Evolutionary conservation across 345 rosid genomes (phyloP), one percentile per base, ranked within the genome.

Genomic region (Capsella bursapastoris): DNA sequence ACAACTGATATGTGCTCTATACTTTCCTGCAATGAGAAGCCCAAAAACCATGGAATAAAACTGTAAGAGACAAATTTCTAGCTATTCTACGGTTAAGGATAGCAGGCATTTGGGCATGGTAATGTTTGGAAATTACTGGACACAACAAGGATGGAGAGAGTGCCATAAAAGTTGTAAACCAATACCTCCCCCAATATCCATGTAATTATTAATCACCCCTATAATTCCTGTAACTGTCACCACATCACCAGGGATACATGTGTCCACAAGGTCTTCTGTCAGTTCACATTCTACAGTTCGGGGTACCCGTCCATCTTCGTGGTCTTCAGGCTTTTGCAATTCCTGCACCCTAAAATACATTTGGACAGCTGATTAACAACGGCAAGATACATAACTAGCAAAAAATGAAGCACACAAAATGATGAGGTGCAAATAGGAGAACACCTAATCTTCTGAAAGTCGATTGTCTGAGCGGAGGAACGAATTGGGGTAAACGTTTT

Each of bases 281-380:
- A 95, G 83, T 74, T 95, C 99, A 75, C 99, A 95, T 71, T 95
- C 99, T 28, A 91, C 99, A 31, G 97, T 91, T 74, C 99, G 89
- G 72, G 99, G 99, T 66, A 95, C 93, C 65, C 99, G 85, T 32
- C 99, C 99, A 81, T 95, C 97, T 86, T 91, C 99, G 43, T 95
- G 97, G 74, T 90, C 92, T 85, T 90, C 90, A 59, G 83, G 83
- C 76, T 82, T 90, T 56, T 80, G 83, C 44, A 87, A 75, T 73
- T 95, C 97, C 85, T 95, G 99, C 60, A 92, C 43, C 87, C 97
- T 92, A 79, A 73, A 38, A 47, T 53, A 10, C 22, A 49, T 28
- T 71, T 65, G 44, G 27, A 66, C n/a, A 61, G 57, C 66, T 62
- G 38, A 48, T 51, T 70, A 62, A 18, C 70, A 57, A 48, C 18